These are phyloP conservation scores for Saturnispora mendoncae DNA, from an alignment of 805 yeast species.

Conservation along the genomic window DNA sequence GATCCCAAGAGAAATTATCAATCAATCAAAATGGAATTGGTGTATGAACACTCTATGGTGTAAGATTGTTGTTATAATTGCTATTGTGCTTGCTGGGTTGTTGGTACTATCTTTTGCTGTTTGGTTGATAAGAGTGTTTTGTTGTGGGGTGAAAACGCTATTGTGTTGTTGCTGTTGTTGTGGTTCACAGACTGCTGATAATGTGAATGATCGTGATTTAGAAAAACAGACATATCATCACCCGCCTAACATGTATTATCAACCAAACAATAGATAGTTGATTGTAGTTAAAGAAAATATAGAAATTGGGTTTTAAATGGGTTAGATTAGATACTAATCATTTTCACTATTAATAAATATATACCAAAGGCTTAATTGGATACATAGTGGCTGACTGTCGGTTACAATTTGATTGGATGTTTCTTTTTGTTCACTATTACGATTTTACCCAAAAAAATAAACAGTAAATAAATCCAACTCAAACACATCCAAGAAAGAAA, in stretches of 20 bases:
- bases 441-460: no score
- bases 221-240: constrained; percentile 6
- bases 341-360: no score
- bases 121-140: constrained; percentile 45
- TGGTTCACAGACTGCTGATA: not conserved
- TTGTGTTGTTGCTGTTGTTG: constrained; percentile 37
- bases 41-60: constrained; percentile 75
- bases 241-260: constrained; percentile 28
- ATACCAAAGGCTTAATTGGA: no score
- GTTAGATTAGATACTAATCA: no score
- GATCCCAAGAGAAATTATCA: not conserved
- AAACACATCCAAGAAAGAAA: no score
- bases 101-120: constrained; percentile 48
- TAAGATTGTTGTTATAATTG: constrained; percentile 68
- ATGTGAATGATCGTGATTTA: not conserved
- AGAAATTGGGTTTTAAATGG: no score
- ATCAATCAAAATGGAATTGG: constrained; percentile 46
- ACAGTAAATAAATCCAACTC: no score
- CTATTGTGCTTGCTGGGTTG: constrained; percentile 50
- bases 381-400: no score
- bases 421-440: no score
- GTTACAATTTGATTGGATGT: no score
- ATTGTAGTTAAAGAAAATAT: no score
- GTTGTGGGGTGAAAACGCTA: constrained; percentile 50
- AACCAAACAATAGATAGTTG: constrained; percentile 17